Conservation (phyloP, 1,284 basidiomycete species). For the Sutorius eximius region DNA sequence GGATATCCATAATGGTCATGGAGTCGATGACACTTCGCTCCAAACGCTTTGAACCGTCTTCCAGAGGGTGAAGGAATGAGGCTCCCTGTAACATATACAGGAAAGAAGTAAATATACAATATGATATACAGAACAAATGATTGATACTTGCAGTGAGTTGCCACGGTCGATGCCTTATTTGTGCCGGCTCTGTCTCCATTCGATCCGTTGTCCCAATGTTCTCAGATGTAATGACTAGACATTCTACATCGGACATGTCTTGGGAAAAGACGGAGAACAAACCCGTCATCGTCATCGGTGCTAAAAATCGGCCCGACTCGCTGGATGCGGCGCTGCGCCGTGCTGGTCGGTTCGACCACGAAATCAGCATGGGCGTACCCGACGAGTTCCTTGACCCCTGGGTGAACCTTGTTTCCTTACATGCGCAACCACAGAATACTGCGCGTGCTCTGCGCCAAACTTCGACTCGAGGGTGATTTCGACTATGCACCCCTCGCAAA, state of each 20-base stretch:
- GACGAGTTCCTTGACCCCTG: constrained; percentile 53
- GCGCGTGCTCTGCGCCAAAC: constrained; percentile 72
- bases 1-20: too few species aligned
- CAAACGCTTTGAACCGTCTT: too few species aligned
- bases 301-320: constrained; percentile 94
- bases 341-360: constrained; percentile 95
- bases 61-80: too few species aligned
- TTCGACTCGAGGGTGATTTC: constrained; percentile 80
- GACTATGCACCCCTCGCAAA: constrained; percentile 84
- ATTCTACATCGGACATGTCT: constrained; percentile 67
- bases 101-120: too few species aligned
- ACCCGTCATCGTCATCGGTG: constrained; percentile 93
- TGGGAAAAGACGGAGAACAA: constrained; percentile 91
- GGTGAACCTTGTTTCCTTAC: not conserved
- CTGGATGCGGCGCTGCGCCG: constrained; percentile 90
- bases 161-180: too few species aligned
- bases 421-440: constrained; percentile 61
- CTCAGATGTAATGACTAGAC: not conserved
- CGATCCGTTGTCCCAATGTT: constrained; percentile 38
- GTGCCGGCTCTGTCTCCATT: too few species aligned
- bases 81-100: too few species aligned
- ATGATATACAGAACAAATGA: too few species aligned
- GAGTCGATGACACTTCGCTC: too few species aligned
- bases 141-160: too few species aligned
- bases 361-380: constrained; percentile 96